Percentiles rank a stretch among this genome's conserved stretches.
Evolutionary conservation across 768 basidiomycete species (phyloP).

Genomic region (Leccinum subgranulosum): DNA sequence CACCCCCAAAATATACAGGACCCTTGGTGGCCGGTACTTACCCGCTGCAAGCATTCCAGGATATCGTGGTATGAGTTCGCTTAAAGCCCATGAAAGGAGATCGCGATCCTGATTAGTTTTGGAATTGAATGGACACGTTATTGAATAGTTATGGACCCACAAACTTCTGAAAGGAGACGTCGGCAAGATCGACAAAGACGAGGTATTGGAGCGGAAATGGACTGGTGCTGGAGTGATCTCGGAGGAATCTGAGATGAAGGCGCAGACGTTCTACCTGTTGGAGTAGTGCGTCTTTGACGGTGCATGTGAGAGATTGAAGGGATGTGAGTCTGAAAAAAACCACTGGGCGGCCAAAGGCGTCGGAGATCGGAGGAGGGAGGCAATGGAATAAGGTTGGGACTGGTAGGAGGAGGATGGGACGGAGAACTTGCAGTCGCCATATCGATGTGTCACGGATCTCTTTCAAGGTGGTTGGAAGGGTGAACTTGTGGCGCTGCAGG

Average conservation of each 20-base stretch:
- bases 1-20: neutral
- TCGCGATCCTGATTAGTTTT: slow-evolving; percentile 48
- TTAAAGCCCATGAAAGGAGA: slow-evolving; percentile 59
- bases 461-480: slow-evolving; percentile 58
- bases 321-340: slow-evolving; percentile 49
- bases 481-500: slow-evolving; percentile 63
- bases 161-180: slow-evolving; percentile 50
- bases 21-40: slow-evolving; percentile 23
- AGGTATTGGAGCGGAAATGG: slow-evolving; percentile 61
- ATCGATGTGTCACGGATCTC: slow-evolving; percentile 50
- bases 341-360: slow-evolving; percentile 66
- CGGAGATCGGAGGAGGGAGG: slow-evolving; percentile 50
- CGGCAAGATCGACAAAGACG: slow-evolving; percentile 60
- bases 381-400: slow-evolving; percentile 41
- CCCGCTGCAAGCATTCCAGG: slow-evolving; percentile 77
- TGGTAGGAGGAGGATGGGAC: slow-evolving; percentile 37
- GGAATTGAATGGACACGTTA: slow-evolving; percentile 4
- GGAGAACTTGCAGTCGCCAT: slow-evolving; percentile 47
- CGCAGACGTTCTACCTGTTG: slow-evolving; percentile 57
- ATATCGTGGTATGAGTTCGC: slow-evolving; percentile 66
- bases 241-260: slow-evolving; percentile 50
- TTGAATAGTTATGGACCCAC: slow-evolving; percentile 39
- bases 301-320: slow-evolving; percentile 38
- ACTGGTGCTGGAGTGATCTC: slow-evolving; percentile 28
- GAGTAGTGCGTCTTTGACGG: slow-evolving; percentile 42